Evolutionary conservation across 768 basidiomycete species (phyloP).

Genomic region (Russula olivacea): DNA sequence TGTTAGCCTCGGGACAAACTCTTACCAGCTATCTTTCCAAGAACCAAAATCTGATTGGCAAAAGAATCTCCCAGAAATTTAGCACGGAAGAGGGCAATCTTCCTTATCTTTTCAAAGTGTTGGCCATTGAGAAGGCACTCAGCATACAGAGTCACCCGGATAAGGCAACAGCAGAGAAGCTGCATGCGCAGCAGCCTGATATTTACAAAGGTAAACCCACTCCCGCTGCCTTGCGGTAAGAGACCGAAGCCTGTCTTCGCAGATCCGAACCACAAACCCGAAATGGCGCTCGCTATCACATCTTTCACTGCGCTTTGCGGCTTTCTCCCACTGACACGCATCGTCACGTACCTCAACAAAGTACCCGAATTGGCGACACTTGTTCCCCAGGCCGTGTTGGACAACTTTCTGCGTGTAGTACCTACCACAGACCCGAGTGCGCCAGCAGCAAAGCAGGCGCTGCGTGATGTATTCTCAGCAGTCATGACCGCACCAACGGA

Average conservation of each 20-base stretch:
- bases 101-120: constrained; percentile 89
- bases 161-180: constrained; percentile 65
- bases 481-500: constrained; percentile 74
- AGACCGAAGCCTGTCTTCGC: constrained; percentile 16
- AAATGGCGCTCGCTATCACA: constrained; percentile 96
- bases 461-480: constrained; percentile 74
- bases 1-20: constrained; percentile 38
- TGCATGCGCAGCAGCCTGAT: constrained; percentile 47
- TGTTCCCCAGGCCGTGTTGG: constrained; percentile 51
- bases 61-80: constrained; percentile 21
- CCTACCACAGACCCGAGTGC: constrained; percentile 39
- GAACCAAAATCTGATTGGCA: constrained; percentile 57
- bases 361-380: constrained; percentile 76
- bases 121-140: constrained; percentile 83
- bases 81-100: constrained; percentile 58
- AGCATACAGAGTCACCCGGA: constrained; percentile 93
- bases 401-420: constrained; percentile 47
- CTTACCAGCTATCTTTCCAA: constrained; percentile 58
- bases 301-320: constrained; percentile 89
- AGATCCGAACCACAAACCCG: constrained; percentile 98
- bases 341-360: constrained; percentile 56
- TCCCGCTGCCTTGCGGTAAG: background rate
- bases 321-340: constrained; percentile 73
- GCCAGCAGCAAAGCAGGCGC: constrained; percentile 48
- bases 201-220: constrained; percentile 78